Conservation (phyloP, 176 grass and related monocot genomes). For the Zizania latifolia region DNA sequence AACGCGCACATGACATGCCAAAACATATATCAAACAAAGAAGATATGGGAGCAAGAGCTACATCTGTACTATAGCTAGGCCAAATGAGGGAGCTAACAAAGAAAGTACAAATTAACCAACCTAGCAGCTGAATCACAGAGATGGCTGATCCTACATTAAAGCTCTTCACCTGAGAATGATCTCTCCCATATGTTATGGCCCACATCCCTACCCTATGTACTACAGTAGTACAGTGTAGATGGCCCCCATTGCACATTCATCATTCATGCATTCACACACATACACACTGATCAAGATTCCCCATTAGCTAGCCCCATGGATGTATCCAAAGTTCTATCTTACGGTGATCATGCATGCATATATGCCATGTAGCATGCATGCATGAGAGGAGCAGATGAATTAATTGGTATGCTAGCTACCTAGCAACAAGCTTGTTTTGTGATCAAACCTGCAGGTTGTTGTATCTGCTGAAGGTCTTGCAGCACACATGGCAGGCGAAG, state of each 20-base stretch:
- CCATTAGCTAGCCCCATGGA: neutral
- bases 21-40: slow-evolving; percentile 19
- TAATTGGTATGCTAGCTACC: neutral
- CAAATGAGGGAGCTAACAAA: slow-evolving; percentile 9
- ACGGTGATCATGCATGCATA: slow-evolving; percentile 10
- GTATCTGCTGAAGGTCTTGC: slow-evolving; percentile 69
- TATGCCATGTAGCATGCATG: neutral
- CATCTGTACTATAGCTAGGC: neutral
- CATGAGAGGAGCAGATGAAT: neutral
- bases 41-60: slow-evolving; percentile 10
- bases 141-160: neutral
- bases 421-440: neutral
- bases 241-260: neutral
- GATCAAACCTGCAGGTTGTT: slow-evolving; percentile 61
- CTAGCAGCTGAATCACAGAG: slow-evolving; percentile 4
- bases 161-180: neutral
- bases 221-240: neutral
- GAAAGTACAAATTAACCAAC: slow-evolving; percentile 30
- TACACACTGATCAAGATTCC: slow-evolving; percentile 15
- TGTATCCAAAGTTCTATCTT: neutral
- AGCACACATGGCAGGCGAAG: slow-evolving; percentile 59
- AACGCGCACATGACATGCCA: neutral
- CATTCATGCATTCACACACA: neutral
- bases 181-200: neutral
- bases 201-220: neutral